These are phyloP conservation scores for Ophiocordyceps camponoti-leonardi DNA, from an alignment of 2,329 filamentous ascomycete genomes.

Conservation along the genomic window DNA sequence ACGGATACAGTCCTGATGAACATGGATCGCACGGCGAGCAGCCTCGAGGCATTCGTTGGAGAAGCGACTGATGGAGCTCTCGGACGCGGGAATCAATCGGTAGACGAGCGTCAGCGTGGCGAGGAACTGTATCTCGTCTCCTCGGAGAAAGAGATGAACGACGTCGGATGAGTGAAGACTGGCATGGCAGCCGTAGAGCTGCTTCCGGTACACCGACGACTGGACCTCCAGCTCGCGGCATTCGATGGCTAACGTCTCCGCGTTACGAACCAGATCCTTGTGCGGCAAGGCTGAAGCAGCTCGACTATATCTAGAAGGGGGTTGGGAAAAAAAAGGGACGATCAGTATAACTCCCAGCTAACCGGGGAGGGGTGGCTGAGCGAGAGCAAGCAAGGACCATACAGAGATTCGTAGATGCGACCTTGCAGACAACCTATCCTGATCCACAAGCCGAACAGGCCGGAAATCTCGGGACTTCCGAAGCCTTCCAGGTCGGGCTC, in stretches of 20 bases:
- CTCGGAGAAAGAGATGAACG: slow-evolving; percentile 24
- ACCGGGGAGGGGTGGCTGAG: no score
- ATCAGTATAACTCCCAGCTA: not conserved
- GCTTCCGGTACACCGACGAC: slow-evolving; percentile 15
- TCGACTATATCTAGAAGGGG: slow-evolving; percentile 27
- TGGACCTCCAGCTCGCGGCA: slow-evolving; percentile 18
- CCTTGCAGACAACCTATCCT: slow-evolving; percentile 38
- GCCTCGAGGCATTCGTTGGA: slow-evolving; percentile 29
- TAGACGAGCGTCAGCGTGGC: slow-evolving; percentile 33
- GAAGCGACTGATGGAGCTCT: slow-evolving; percentile 26
- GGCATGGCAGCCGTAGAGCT: slow-evolving; percentile 18
- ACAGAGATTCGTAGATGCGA: slow-evolving; percentile 36
- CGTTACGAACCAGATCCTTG: slow-evolving; percentile 21
- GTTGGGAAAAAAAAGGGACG: no score
- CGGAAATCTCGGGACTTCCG: slow-evolving; percentile 10
- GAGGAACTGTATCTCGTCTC: slow-evolving; percentile 29
- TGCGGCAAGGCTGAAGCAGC: slow-evolving; percentile 22
- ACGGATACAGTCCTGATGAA: slow-evolving; percentile 26
- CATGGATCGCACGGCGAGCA: slow-evolving; percentile 28
- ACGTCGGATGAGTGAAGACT: slow-evolving; percentile 21
- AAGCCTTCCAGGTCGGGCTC: slow-evolving; percentile 24
- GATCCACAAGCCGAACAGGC: slow-evolving; percentile 32
- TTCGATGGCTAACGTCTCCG: slow-evolving; percentile 18
- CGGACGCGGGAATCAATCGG: slow-evolving; percentile 29
- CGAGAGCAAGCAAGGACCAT: slow-evolving; percentile 2